Conservation (phyloP, 306 rosid genomes). For the Phaseolus lunatus region DNA sequence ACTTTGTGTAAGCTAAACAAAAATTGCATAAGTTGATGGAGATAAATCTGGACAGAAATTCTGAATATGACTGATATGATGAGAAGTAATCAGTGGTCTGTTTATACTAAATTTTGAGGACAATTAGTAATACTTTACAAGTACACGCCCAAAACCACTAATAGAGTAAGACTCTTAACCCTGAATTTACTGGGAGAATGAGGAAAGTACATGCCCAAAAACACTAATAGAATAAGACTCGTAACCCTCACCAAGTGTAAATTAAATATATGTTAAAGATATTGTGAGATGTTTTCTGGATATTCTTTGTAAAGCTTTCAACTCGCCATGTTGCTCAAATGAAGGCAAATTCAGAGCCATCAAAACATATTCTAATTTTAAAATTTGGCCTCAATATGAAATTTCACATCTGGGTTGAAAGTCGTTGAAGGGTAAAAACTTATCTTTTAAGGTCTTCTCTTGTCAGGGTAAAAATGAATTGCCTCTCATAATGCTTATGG, state of each 20-base stretch:
- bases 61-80: background rate
- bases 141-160: conserved; percentile 7
- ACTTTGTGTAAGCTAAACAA: background rate
- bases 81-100: background rate
- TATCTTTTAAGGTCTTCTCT: conserved; percentile 30
- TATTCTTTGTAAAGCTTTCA: conserved; percentile 15
- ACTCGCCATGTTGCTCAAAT: conserved; percentile 12
- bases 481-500: background rate
- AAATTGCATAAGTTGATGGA: conserved; percentile 4
- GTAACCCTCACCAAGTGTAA: background rate
- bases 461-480: background rate
- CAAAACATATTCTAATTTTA: conserved; percentile 10
- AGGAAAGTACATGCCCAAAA: background rate
- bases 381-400: conserved; percentile 1
- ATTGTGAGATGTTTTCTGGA: background rate
- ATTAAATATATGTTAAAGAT: background rate
- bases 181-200: background rate
- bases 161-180: conserved; percentile 11
- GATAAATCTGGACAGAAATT: conserved; percentile 17
- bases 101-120: conserved; percentile 4
- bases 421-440: conserved; percentile 1
- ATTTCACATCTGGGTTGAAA: conserved; percentile 14
- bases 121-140: background rate
- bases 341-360: background rate
- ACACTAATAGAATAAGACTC: background rate